Evolutionary conservation across 2,329 filamentous ascomycete species (phyloP), one percentile per base, ranked within the genome.

Genomic region (Xylariaceae sp.): DNA sequence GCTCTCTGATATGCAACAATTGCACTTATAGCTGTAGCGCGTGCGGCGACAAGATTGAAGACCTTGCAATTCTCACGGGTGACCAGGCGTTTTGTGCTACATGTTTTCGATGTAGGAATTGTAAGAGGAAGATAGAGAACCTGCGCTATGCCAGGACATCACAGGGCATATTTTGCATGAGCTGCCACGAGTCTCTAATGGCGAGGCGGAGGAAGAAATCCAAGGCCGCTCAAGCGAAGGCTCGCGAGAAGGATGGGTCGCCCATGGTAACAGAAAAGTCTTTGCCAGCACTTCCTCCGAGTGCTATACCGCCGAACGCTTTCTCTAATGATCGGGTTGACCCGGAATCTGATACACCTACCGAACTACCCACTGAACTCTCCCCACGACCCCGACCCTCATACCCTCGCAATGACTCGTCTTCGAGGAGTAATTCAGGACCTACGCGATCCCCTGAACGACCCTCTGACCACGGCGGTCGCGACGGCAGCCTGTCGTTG

Each of bases 121-220:
- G 94, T 81, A 99, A 97, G 79, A 86, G 90, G 71, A 97, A 97
- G 78, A 99, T 99, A 57, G 94, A 99, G 74, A 99, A 99, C 71
- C 80, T 99, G 60, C 87, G 93, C 71, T 99, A 97, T 84, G 94
- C 94, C 49, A 86, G 94, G 68, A 99, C 94, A 1, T 97, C 93
- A 6, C 94, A 97, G 73, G 94, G 94, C 56, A 99, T 99, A 65
- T 97, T 99, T 71, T 99, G 94, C 77, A 99, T 99, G 94, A 92
- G 88, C 68, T 99, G 94, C 71, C 94, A 99, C 70, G 94, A 99
- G 74, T 94, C 91, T 23, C 76, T 99, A 47, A 97, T 97, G 92
- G 91, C 93, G 43, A 82, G 93, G 59, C 83, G 93, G 60, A 84
- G 91, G 67, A 97, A 97, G 76, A 92, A 91, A 72, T 87, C 88